Base-by-base conservation (phyloP, 148 eudicot genomes). In the Selenicereus undatus region DNA sequence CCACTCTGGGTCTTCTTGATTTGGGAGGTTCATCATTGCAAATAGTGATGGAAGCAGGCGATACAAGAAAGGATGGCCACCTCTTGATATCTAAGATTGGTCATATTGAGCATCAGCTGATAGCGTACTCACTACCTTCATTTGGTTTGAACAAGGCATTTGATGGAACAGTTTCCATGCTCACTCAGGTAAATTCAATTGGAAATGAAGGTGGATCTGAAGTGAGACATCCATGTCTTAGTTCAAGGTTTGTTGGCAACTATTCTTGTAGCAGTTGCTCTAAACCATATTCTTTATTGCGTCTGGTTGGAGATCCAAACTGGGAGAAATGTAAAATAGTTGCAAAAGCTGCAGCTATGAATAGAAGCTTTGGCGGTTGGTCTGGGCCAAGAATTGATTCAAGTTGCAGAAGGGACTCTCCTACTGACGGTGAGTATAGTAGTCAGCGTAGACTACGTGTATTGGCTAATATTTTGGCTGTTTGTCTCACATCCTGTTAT, bases 1-100 rank as follows among this genome's bases (percentile, higher is more conserved):
- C 89, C n/a, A 84, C 92, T 3, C 80, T 92, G 70, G 93, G 98
- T 54, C 92, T 91, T 84, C 92, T 92, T 62, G 98, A 94, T 90
- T 79, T 94, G 58, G 98, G 98, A 75, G 98, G 98, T 79, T 94
- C 98, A 9, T 94, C 98, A 10, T 85, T 94, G 88, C 97, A 94
- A 75, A 86, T 94, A 73, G 95, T 89, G 69, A 77, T 85, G 24
- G 93, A 90, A 82, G 81, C 80, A 39, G 85, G 87, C 75, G 74
- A 71, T 22, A 6, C 26, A 8, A 78, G 60, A 74, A 84, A 78
- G 52, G 89, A 82, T 78, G 86, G 83, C 45, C 82, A 83, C 45
- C 30, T 74, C 60, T 73, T 94, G 76, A 80, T 76, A 73, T 87
- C 92, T 29, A 88, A 84, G 80, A 86, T 92, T 45, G 94, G 95